Evolutionary conservation across 768 basidiomycete genomes (phyloP).

Genomic region (Crucibulum laeve): DNA sequence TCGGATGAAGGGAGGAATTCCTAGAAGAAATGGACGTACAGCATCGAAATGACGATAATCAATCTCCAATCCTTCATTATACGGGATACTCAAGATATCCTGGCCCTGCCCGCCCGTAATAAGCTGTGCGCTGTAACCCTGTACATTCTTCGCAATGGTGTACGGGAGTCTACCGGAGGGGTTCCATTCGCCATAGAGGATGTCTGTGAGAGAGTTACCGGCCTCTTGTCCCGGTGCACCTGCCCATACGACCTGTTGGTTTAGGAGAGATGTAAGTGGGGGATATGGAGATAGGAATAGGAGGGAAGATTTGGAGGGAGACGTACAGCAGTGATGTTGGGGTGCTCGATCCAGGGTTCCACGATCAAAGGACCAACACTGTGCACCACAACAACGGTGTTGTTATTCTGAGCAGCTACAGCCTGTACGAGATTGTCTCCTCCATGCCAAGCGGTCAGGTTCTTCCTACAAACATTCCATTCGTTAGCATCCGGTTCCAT

Average conservation of each 20-base stretch:
- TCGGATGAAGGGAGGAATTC: neutral
- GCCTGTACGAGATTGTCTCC: constrained; percentile 69
- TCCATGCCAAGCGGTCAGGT: constrained; percentile 70
- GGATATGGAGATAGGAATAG: too few relatives aligned
- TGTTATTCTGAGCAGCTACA: constrained; percentile 62
- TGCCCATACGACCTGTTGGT: constrained; percentile 53
- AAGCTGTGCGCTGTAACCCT: constrained; percentile 57
- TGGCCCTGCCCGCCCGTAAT: constrained; percentile 28
- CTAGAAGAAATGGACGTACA: constrained; percentile 30
- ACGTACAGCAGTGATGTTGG: constrained; percentile 65
- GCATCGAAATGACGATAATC: constrained; percentile 75
- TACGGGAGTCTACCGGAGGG: constrained; percentile 70
- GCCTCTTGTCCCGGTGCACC: constrained; percentile 65
- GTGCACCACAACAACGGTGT: constrained; percentile 70
- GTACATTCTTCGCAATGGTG: constrained; percentile 59
- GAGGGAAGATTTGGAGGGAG: constrained; percentile 18
- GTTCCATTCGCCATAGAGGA: constrained; percentile 67
- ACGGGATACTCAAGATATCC: constrained; percentile 48
- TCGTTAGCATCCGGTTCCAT: neutral
- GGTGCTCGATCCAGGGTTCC: constrained; percentile 68
- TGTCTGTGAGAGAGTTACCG: constrained; percentile 67
- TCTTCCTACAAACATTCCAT: constrained; percentile 36
- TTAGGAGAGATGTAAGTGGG: neutral
- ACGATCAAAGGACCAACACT: constrained; percentile 56
- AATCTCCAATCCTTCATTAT: constrained; percentile 60